These are phyloP conservation scores for Gardenia jasminoides DNA, from an alignment of 257 asterid genomes.

Conservation along the genomic window DNA sequence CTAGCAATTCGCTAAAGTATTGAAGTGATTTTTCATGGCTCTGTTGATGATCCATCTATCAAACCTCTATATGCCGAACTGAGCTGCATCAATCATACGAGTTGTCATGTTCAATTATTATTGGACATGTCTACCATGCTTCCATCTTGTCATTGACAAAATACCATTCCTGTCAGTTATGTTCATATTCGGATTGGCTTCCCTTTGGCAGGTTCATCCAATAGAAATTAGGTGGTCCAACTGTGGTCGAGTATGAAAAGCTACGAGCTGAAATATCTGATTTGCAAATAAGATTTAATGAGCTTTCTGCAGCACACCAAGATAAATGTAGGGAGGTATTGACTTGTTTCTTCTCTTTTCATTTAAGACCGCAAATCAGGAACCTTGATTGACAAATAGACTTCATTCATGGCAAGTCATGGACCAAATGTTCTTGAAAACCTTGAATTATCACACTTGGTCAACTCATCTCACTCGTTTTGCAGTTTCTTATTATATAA, in stretches of 20 bases:
- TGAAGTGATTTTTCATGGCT: neutral
- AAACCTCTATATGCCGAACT: too few species aligned
- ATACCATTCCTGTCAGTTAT: neutral
- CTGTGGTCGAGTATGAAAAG: constrained; percentile 75
- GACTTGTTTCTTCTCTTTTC: neutral
- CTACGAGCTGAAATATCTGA: constrained; percentile 71
- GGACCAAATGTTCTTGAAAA: neutral
- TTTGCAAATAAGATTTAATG: constrained; percentile 54
- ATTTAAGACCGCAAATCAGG: neutral
- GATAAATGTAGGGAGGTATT: constrained; percentile 74
- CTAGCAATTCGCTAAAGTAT: neutral
- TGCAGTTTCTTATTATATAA: neutral
- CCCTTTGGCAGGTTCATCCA: constrained; percentile 67
- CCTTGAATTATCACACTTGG: neutral
- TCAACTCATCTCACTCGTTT: neutral
- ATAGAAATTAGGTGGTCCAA: constrained; percentile 89
- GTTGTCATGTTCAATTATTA: neutral
- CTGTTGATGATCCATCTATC: neutral
- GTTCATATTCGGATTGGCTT: neutral
- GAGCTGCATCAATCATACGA: neutral
- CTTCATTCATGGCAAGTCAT: neutral
- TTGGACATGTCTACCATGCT: neutral
- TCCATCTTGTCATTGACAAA: neutral
- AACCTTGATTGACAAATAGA: neutral
- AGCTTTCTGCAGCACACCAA: constrained; percentile 63